A percentile compares a stretch with the other conserved stretches of the same genome.
Conservation (phyloP, 768 basidiomycete species). For the Leccinum uliginosum region DNA sequence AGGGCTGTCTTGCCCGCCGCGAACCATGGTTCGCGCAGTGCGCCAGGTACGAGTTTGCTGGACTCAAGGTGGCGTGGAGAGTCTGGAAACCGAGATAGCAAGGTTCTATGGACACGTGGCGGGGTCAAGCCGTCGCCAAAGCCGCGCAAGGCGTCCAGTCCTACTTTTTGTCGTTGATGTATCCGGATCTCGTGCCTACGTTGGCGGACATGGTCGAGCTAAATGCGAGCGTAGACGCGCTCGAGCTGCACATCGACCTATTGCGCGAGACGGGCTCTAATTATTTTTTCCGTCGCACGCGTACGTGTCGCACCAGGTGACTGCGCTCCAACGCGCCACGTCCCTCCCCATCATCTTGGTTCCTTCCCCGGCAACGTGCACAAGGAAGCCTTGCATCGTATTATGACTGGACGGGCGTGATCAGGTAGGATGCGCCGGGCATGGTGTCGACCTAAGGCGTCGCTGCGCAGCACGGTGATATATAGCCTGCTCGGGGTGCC, state of each 20-base stretch:
- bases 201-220: conserved; percentile 70
- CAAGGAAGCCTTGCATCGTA: conserved; percentile 82
- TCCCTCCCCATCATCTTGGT: conserved; percentile 89
- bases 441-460: conserved; percentile 67
- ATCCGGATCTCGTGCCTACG: conserved; percentile 76
- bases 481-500: conserved; percentile 76
- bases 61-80: conserved; percentile 29
- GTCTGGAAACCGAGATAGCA: conserved; percentile 64
- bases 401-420: conserved; percentile 88
- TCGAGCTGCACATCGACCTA: conserved; percentile 93
- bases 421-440: conserved; percentile 74
- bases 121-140: conserved; percentile 48
- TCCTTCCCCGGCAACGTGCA: conserved; percentile 80
- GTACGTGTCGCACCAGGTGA: conserved; percentile 80
- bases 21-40: conserved; percentile 85
- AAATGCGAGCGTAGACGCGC: conserved; percentile 79
- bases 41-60: conserved; percentile 74
- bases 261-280: conserved; percentile 50
- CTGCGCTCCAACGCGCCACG: conserved; percentile 70
- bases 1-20: conserved; percentile 69
- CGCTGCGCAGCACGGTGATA: conserved; percentile 71
- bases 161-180: conserved; percentile 90
- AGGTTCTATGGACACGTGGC: conserved; percentile 91
- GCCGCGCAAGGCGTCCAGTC: conserved; percentile 51
- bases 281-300: conserved; percentile 57